Base-by-base conservation (phyloP, 192 early-diverging fungal genomes). In the Rhizoclosmatium globosum region DNA sequence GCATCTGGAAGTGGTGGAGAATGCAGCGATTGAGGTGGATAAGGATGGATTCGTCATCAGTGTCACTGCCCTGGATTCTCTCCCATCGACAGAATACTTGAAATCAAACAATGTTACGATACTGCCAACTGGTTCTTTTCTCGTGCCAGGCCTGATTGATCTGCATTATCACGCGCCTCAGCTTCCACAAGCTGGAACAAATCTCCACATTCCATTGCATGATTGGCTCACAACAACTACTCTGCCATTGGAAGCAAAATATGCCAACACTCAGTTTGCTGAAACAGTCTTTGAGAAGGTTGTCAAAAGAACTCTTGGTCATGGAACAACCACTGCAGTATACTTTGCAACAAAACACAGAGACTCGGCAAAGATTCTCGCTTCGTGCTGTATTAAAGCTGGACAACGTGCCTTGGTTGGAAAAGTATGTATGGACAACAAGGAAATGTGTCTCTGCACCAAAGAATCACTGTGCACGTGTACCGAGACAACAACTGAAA, bases 101-200 rank as follows among this genome's bases (percentile, higher is more conserved):
- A 53, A 17, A 0, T 0, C 50, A 53, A 31, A 31, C 31, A 31
- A 31, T 31, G 31, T 31, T 47, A 9, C 38, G 23, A 58, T 44
- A 17, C 48, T 38, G 42, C 7, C 53, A 47, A 31, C 47, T 46
- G 56, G 7, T 9, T 23, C 43, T 3, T 72, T n/a, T 21, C 19
- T 43, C 44, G 70, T 96, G 73, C 97, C 96, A 45, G 97, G 97
- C 19, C 90, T 97, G 47, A 86, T 99, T 47, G 97, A 99, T 70
- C 97, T 95, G n/a, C 97, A 97, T 83, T 93, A 93, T 64, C 97
- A 99, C 82, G 95, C 95, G 50, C 92, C 96, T 21, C 97, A 99
- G 87, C 94, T 93, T 73, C 86, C 92, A n/a, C 96, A 92, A 77
- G 87, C 93, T n/a, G 96, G 96, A 43, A 94, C 93, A 9, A 95